A percentile compares a stretch with the other conserved stretches of the same genome.
Conservation (phyloP, 495 filamentous ascomycete species). For the Penicillium canariense region DNA sequence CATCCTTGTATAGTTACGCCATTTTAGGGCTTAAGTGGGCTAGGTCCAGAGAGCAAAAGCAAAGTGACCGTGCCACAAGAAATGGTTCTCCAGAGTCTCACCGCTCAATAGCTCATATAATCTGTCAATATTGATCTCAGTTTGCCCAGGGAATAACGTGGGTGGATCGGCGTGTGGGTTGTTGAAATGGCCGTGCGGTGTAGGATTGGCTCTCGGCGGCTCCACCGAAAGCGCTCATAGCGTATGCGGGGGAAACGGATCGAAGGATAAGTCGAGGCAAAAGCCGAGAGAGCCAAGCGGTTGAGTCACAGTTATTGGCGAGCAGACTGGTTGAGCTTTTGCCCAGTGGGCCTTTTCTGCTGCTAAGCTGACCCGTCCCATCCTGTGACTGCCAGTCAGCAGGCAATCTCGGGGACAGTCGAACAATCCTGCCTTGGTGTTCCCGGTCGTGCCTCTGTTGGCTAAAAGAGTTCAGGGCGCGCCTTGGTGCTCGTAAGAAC, state of each 20-base stretch:
- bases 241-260: neutral
- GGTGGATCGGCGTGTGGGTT: neutral
- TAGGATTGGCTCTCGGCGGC: neutral
- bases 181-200: neutral
- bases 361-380: neutral
- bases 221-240: neutral
- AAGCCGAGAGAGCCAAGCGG: neutral
- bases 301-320: neutral
- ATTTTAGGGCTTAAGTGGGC: neutral
- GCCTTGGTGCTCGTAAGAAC: neutral
- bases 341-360: neutral
- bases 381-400: neutral
- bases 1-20: slow-evolving; percentile 1
- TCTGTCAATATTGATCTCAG: too few species aligned
- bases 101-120: neutral
- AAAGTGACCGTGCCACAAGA: neutral
- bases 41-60: neutral
- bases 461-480: neutral
- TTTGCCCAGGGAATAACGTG: neutral
- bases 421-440: neutral
- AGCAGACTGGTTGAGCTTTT: neutral
- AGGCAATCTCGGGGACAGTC: neutral
- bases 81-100: neutral
- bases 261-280: neutral
- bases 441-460: too few species aligned